These are phyloP conservation scores for Alternaria hordeiaustralica DNA, from an alignment of 2,329 filamentous ascomycete species.

Conservation along the genomic window DNA sequence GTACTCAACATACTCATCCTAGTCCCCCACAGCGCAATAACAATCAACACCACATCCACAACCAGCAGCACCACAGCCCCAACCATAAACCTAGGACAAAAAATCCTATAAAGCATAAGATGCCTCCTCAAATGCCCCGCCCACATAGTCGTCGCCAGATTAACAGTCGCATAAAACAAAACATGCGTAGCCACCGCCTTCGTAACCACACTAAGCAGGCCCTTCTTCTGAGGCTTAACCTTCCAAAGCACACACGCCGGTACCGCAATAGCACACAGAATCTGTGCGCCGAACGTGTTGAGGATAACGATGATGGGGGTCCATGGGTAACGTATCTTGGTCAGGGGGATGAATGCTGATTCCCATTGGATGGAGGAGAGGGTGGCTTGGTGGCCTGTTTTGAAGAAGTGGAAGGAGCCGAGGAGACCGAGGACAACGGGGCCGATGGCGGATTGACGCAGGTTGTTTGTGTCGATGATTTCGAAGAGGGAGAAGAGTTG, in stretches of 20 bases:
- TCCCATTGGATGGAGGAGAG: slow-evolving; percentile 95
- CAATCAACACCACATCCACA: slow-evolving; percentile 76
- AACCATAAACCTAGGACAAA: slow-evolving; percentile 88
- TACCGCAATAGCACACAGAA: slow-evolving; percentile 78
- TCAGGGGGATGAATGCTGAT: slow-evolving; percentile 86
- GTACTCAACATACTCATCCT: slow-evolving; percentile 80
- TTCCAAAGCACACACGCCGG: slow-evolving; percentile 91
- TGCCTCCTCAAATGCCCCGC: slow-evolving; percentile 86
- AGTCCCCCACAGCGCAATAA: slow-evolving; percentile 75
- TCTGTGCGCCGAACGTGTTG: slow-evolving; percentile 90
- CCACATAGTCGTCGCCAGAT: slow-evolving; percentile 87
- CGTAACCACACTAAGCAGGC: slow-evolving; percentile 71
- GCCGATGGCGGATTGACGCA: slow-evolving; percentile 75
- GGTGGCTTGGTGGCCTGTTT: slow-evolving; percentile 92
- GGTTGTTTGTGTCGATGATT: slow-evolving; percentile 66
- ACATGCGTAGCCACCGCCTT: slow-evolving; percentile 77
- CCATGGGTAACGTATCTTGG: slow-evolving; percentile 86
- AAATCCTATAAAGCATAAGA: slow-evolving; percentile 95
- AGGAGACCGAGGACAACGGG: slow-evolving; percentile 86
- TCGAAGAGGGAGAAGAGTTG: slow-evolving; percentile 81
- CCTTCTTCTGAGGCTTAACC: slow-evolving; percentile 72
- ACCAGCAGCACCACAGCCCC: slow-evolving; percentile 74
- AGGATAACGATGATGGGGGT: slow-evolving; percentile 79
- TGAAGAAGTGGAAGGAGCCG: slow-evolving; percentile 95
- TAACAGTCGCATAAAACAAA: slow-evolving; percentile 81